Conservation (phyloP, 176 grass and related monocot genomes). For the Avena sativa region DNA sequence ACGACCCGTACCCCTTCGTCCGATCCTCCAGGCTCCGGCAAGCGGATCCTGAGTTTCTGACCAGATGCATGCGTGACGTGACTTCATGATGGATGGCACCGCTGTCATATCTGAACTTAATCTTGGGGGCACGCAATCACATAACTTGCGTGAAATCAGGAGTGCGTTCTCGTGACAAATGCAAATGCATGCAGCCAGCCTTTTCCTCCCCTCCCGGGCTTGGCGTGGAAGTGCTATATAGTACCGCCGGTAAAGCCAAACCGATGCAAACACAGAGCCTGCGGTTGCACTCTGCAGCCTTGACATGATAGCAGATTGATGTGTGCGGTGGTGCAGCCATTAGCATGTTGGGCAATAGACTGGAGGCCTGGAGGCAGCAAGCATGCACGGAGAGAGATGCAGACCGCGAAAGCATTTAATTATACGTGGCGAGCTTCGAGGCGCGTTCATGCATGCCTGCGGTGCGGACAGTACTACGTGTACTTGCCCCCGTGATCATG, state of each 20-base stretch:
- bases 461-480: neutral
- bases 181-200: too few relatives aligned
- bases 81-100: too few relatives aligned
- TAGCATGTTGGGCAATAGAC: constrained; percentile 20
- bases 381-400: neutral
- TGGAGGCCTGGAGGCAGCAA: neutral
- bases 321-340: neutral
- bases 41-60: too few relatives aligned
- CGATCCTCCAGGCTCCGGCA: too few relatives aligned
- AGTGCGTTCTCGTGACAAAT: too few relatives aligned
- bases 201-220: constrained; percentile 20
- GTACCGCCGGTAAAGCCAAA: constrained; percentile 15
- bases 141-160: too few relatives aligned
- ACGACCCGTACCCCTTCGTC: too few relatives aligned
- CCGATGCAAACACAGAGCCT: neutral
- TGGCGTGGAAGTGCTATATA: neutral
- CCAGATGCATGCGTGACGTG: too few relatives aligned
- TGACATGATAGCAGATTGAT: constrained; percentile 26
- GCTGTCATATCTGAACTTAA: too few relatives aligned
- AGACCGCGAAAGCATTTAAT: neutral
- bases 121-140: too few relatives aligned
- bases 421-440: constrained; percentile 20
- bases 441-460: neutral
- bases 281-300: constrained; percentile 4
- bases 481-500: neutral